phyloP scores from a whole-genome alignment of 116 monocot species.

The Trichopus zeylanicus region DNA sequence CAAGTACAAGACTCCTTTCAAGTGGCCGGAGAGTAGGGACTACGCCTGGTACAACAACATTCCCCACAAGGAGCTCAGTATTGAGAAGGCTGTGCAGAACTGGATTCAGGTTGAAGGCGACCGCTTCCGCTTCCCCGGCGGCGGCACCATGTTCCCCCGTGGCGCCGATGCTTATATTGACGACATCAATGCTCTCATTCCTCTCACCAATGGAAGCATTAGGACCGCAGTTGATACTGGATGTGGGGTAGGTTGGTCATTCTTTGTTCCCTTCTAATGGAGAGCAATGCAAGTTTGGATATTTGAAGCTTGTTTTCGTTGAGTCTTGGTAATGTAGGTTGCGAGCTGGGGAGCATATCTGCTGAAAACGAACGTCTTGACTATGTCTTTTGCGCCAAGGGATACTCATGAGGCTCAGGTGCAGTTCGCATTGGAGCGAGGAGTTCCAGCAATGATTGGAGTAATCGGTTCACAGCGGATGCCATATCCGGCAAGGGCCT shows the following conservation, averaged over 20 bases:
- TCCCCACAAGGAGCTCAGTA: conserved; percentile 48
- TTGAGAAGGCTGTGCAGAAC: conserved; percentile 60
- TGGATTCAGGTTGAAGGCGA: conserved; percentile 56
- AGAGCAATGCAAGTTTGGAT: neutral
- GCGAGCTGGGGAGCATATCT: conserved; percentile 62
- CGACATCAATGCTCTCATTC: conserved; percentile 37
- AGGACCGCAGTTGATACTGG: conserved; percentile 68
- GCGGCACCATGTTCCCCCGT: conserved; percentile 69
- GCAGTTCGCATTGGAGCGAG: conserved; percentile 46
- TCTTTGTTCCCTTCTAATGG: neutral
- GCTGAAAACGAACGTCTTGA: conserved; percentile 35
- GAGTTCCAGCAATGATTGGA: conserved; percentile 46
- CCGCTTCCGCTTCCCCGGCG: conserved; percentile 56
- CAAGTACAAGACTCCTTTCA: neutral
- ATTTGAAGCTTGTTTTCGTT: neutral
- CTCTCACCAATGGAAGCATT: conserved; percentile 29
- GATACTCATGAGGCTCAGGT: conserved; percentile 57
- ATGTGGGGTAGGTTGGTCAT: conserved; percentile 43
- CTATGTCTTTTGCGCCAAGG: conserved; percentile 51
- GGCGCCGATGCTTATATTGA: conserved; percentile 50
- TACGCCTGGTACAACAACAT: conserved; percentile 49
- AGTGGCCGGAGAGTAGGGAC: neutral
- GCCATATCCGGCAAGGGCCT: conserved; percentile 42
- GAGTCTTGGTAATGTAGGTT: conserved; percentile 32
- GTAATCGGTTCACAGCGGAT: conserved; percentile 45